Base-by-base conservation (phyloP, 2,329 filamentous ascomycete genomes). In the Clarireedia paspali region DNA sequence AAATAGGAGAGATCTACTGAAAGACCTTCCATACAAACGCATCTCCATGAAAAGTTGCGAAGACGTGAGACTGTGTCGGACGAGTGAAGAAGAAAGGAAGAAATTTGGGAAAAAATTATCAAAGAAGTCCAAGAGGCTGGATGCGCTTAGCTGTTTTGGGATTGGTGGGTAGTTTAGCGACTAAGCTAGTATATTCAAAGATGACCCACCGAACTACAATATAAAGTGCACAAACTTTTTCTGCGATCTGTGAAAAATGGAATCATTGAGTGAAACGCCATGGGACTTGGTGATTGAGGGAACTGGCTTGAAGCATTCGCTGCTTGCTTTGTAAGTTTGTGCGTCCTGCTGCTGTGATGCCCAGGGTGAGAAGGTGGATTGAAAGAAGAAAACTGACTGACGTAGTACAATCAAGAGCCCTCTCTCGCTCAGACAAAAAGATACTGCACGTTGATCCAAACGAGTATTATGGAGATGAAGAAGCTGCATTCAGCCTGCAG, bases 391-490 rank as follows among this genome's bases (percentile, higher is more conserved):
- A 70, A 83, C 84, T 87, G 82, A 88, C 86, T 89, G 82, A 90
- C 84, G 72, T 73, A 86, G 80, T 73, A 55, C 69, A 59, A 61
- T 73, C 63, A 79, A 97, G 92, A 80, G 88, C 92, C 67, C 80
- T 97, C 66, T 97, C 92, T 64, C 87, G 91, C 68, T 95, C 91
- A 60, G 86, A 85, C 69, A 95, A 95, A 77, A 94, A 89, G 66
- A 82, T 96, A 63, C 81, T 97, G 58, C 92, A 97, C 70, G 76
- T 96, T 69, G 92, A 97, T 70, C 80, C 82, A 61, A 91, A 95
- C 74, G 79, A 84, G 60, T 95, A 89, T 72, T 97, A 97, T 73
- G 92, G 92, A 66, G 88, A 88, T 53, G 71, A 85, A 40, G 90
- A 96, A 69, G 91, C 92, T 60, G 89, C 90, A 2, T 81, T 97